These are phyloP conservation scores for Penicillium sumatraense DNA, from an alignment of 2,329 filamentous ascomycete genomes.

Conservation along the genomic window DNA sequence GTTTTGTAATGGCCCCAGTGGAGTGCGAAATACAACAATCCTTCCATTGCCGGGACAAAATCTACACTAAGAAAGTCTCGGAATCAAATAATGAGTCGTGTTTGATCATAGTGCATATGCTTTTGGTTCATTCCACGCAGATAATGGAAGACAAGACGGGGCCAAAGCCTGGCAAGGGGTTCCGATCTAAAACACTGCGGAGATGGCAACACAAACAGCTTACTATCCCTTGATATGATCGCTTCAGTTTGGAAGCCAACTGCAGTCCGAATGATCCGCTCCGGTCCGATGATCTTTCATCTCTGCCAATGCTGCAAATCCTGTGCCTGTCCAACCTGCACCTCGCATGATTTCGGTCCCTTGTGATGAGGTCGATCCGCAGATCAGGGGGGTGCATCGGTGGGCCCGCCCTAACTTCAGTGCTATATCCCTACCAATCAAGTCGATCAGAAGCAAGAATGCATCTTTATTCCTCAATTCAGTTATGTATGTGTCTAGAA, in stretches of 20 bases:
- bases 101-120: background rate
- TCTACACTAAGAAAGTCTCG: background rate
- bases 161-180: conserved; percentile 15
- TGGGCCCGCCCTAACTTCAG: conserved; percentile 13
- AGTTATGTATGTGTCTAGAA: conserved; percentile 15
- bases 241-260: conserved; percentile 11
- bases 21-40: too few relatives aligned
- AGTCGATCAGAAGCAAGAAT: conserved; percentile 16
- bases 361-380: conserved; percentile 19
- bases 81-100: background rate
- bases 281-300: background rate
- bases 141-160: background rate
- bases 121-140: background rate
- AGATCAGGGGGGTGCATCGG: conserved; percentile 21
- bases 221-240: conserved; percentile 15
- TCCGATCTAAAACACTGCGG: background rate
- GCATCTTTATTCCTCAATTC: conserved; percentile 16
- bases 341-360: background rate
- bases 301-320: background rate
- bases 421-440: conserved; percentile 22
- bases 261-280: conserved; percentile 8
- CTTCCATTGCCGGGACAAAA: too few relatives aligned
- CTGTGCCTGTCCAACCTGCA: background rate
- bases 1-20: background rate
- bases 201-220: background rate